A percentile compares a stretch with the other conserved stretches of the same genome.
phyloP scores from a whole-genome alignment of 371 early-diverging fungal species.

The Phascolomyces articulosus region DNA sequence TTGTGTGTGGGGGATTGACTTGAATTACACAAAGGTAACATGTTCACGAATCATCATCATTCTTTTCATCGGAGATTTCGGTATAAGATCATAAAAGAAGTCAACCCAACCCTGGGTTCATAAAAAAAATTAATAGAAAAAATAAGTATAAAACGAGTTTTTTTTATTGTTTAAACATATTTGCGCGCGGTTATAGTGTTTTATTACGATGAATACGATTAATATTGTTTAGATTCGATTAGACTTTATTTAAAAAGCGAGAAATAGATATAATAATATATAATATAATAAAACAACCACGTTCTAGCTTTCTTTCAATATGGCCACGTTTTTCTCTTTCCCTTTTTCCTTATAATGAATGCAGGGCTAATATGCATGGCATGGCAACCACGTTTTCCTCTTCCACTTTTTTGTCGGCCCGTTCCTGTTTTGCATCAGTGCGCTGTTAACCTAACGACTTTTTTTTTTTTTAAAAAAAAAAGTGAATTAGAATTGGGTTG shows the following conservation, averaged over 20 bases:
- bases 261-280: not conserved
- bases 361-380: conserved; percentile 21
- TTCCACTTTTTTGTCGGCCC: conserved; percentile 15
- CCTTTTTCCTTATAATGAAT: conserved; percentile 15
- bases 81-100: not conserved
- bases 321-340: conserved; percentile 20
- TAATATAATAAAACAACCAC: conserved; percentile 4
- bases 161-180: not conserved
- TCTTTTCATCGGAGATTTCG: not conserved
- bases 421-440: conserved; percentile 25
- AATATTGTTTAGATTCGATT: not conserved
- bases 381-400: conserved; percentile 27
- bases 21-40: not conserved
- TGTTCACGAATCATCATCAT: no score
- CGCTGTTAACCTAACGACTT: conserved; percentile 21
- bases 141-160: not conserved
- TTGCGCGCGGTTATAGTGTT: not conserved
- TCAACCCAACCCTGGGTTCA: conserved; percentile 1
- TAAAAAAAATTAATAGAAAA: not conserved
- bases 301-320: conserved; percentile 18
- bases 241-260: not conserved
- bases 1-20: not conserved
- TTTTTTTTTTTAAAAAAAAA: no score
- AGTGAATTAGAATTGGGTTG: no score
- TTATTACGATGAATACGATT: no score